A percentile compares a stretch with the other conserved stretches of the same genome.
Evolutionary conservation across 306 rosid genomes (phyloP).

Genomic region (Benincasa hispida): DNA sequence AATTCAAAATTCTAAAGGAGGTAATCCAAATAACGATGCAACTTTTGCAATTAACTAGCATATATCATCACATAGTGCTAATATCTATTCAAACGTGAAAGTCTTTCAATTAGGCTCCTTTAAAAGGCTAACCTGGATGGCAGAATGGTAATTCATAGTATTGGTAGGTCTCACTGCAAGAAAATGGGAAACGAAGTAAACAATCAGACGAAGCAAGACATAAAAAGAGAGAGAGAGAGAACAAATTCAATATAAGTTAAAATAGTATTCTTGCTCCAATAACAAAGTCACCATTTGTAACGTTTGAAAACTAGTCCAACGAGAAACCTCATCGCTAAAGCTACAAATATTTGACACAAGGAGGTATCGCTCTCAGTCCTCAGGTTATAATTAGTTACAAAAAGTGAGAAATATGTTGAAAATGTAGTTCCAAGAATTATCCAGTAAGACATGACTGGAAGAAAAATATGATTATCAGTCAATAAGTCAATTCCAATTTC

Average conservation of each 20-base stretch:
- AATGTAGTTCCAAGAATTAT: not conserved
- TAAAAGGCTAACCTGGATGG: constrained; percentile 49
- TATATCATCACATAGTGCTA: not conserved
- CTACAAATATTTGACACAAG: not conserved
- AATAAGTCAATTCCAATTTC: too few species aligned
- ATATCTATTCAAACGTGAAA: not conserved
- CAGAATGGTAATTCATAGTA: constrained; percentile 80
- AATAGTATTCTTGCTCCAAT: not conserved
- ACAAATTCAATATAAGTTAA: not conserved
- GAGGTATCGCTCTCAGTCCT: not conserved
- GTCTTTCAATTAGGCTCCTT: not conserved
- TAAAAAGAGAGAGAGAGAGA: not conserved
- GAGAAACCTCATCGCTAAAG: not conserved
- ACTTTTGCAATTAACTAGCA: not conserved
- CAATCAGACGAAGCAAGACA: constrained; percentile 6
- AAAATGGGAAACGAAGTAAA: constrained; percentile 10
- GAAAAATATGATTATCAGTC: too few species aligned
- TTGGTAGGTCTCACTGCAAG: constrained; percentile 62
- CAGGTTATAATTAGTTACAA: not conserved
- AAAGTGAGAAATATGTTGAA: not conserved
- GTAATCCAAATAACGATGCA: not conserved
- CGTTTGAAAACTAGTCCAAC: not conserved
- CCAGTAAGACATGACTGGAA: not conserved
- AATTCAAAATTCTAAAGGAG: not conserved
- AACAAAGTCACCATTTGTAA: not conserved